phyloP scores from a whole-genome alignment of 345 rosid species.

The Theobroma cacao region DNA sequence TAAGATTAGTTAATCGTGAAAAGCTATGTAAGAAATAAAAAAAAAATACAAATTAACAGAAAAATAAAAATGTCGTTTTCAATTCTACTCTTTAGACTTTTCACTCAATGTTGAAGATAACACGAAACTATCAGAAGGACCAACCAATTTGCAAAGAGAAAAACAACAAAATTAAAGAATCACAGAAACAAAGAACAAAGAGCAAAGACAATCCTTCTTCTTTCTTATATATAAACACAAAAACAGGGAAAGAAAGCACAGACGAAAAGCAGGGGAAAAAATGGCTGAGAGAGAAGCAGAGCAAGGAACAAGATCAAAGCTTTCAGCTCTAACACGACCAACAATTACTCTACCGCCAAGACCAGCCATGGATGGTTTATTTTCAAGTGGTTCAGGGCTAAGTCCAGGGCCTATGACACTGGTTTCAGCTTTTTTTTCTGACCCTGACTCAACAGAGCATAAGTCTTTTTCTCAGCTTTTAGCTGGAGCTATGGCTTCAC shows the following conservation, averaged over 20 bases:
- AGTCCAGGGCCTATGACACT: conserved; percentile 96
- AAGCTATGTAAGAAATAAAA: not conserved
- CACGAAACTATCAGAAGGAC: conserved; percentile 16
- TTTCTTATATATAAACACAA: not conserved
- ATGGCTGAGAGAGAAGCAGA: conserved; percentile 54
- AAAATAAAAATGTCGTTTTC: not conserved
- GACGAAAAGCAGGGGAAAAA: not conserved
- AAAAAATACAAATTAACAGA: not conserved
- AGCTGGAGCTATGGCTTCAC: conserved; percentile 87
- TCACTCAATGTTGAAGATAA: not conserved
- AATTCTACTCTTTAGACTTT: conserved; percentile 7
- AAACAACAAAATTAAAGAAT: conserved; percentile 1
- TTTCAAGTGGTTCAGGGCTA: conserved; percentile 40
- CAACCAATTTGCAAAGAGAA: not conserved
- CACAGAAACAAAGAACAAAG: not conserved
- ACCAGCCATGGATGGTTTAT: conserved; percentile 46
- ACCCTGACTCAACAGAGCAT: conserved; percentile 47
- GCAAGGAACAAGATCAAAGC: conserved; percentile 19
- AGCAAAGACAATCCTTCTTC: not conserved
- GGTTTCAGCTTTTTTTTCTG: conserved; percentile 78
- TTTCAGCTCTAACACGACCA: conserved; percentile 47
- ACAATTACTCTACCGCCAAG: conserved; percentile 74
- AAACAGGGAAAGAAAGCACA: not conserved
- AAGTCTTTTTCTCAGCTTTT: conserved; percentile 88
- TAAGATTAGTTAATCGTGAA: not conserved